A percentile compares a stretch with the other conserved stretches of the same genome.
phyloP scores from a whole-genome alignment of 2,329 filamentous ascomycete species.

The Cercospora citrullina region DNA sequence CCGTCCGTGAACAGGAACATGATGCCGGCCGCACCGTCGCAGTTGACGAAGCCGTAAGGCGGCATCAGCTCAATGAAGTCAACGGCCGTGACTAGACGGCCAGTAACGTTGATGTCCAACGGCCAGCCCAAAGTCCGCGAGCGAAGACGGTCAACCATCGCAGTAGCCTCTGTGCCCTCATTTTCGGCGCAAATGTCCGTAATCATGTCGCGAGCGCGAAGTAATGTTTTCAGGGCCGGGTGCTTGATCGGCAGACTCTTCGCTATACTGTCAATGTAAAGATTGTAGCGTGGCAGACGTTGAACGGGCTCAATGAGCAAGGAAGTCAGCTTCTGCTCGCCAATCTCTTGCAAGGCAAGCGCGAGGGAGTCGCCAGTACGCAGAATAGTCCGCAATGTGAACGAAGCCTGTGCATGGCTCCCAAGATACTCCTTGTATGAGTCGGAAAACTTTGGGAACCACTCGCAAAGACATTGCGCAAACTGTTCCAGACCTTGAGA shows the following conservation, averaged over 20 bases:
- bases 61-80: conserved; percentile 77
- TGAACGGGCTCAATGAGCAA: conserved; percentile 96
- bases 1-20: conserved; percentile 83
- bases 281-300: conserved; percentile 85
- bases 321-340: conserved; percentile 87
- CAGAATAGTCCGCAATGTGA: conserved; percentile 75
- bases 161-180: conserved; percentile 67
- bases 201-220: conserved; percentile 89
- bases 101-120: conserved; percentile 58
- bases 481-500: conserved; percentile 67
- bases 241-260: conserved; percentile 82
- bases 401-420: conserved; percentile 82
- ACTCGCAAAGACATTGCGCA: conserved; percentile 78
- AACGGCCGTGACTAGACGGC: conserved; percentile 75
- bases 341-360: conserved; percentile 74
- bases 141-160: conserved; percentile 67
- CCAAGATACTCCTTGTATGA: conserved; percentile 93
- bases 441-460: conserved; percentile 89
- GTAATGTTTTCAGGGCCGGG: conserved; percentile 76
- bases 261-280: conserved; percentile 95
- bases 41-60: conserved; percentile 59
- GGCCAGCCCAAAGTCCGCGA: conserved; percentile 36
- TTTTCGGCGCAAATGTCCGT: conserved; percentile 96
- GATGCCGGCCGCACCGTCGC: conserved; percentile 54
- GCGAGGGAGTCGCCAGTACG: conserved; percentile 77